Evolutionary conservation across 2,329 filamentous ascomycete genomes (phyloP), one percentile per base, ranked within the genome.

Genomic region (Fusarium humuli): DNA sequence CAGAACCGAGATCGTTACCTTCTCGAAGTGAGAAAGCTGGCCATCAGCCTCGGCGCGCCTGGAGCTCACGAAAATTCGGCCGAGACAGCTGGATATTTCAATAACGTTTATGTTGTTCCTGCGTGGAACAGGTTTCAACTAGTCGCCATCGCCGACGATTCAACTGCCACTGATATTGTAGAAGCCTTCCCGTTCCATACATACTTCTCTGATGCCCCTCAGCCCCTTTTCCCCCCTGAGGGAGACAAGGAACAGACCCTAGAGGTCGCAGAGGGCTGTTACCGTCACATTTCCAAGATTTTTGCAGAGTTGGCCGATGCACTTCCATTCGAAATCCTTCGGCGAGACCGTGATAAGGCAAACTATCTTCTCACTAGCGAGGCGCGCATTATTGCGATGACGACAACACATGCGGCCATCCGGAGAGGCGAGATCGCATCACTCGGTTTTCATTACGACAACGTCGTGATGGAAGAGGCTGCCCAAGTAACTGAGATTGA

Each of bases 381-480:
- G 81, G 97, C 97, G n/a, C 91, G 96, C 37, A 96, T 99, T 68
- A 91, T 99, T 70, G 97, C 96, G 61, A 99, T 99, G 97, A 99
- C 96, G 20, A 97, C 94, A 6, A 99, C 97, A 0, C 96, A 99
- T 79, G 97, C 96, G 7, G 96, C 96, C 2, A 99, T 99, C 87
- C 90, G 94, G 66, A 87, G 95, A 68, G 90, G 93, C 69, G 95
- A 98, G 75, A 98, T 99, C 74, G 92, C 94, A 1, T 87, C 88
- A 18, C 86, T 98, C n/a, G 94, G 94, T 18, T 99, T 99, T 81
- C 93, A 94, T 73, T 99, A 99, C 76, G 94, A 98, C 83, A 99
- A 97, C 70, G 92, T 99, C 14, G 87, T 99, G 56, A 98, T 99
- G 92, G 96, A 99, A 83, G 96, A 99, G 85, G 95, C 96, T 7